Base-by-base conservation (phyloP, 768 basidiomycete genomes). In the Pulveroboletus sp. region DNA sequence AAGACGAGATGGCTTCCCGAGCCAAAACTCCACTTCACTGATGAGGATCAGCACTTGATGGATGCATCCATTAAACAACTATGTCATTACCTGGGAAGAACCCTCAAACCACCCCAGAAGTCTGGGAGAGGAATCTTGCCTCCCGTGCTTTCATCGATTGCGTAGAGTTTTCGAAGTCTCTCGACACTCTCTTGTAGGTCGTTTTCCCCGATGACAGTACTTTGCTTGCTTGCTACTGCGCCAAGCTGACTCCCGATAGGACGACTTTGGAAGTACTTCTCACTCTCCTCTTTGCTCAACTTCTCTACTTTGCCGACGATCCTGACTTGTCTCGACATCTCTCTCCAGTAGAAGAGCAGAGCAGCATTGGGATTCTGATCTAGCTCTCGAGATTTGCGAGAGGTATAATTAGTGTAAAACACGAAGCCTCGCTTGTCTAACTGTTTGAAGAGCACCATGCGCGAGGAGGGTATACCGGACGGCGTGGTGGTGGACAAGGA, bases 1-100 rank as follows among this genome's bases (percentile, higher is more conserved):
- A 43, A 97, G 73, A 32, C 95, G 80, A 22, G 91, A 94, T n/a
- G 91, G 90, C 60, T 93, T 88, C 26, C 95, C 95, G n/a, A 80
- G 77, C 95, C 95, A 97, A 67, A 97, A 97, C 64, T 98, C 95
- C 43, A 98, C 76, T 71, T 98, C 95, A 51, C 93, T 96, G 60
- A 32, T 43, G 5, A 30, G 42, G 16, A 37, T 66, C 39, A 62
- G 54, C 30, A 19, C 9, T 8, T n/a, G n/a, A n/a, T n/a, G 13
- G 20, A 34, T 22, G 34, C 32, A 4, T n/a, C 23, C 12, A 22
- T 24, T 26, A 24, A 31, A 4, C 36, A 20, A 16, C 23, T 6
- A 10, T 17, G 31, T 32, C 17, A n/a, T 36, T 59, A 95, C 92
- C 77, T 78, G 23, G 95, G 95, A n/a, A 97, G 76, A 29, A 98